phyloP scores from a whole-genome alignment of 495 filamentous ascomycete genomes.

The Trichocladium uniseriatum region DNA sequence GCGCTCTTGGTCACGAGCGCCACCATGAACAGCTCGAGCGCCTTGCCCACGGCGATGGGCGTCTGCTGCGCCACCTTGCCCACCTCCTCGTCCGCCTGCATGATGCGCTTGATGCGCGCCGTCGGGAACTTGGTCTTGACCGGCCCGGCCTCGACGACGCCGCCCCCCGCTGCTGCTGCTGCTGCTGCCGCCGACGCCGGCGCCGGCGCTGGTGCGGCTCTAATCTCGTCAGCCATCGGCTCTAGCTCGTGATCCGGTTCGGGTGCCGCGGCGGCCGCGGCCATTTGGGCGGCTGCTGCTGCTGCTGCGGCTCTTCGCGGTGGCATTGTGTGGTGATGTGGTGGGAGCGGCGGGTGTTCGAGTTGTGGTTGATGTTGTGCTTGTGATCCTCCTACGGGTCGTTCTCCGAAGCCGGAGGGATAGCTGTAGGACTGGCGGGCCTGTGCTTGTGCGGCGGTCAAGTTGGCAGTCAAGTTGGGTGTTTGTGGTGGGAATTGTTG shows the following conservation, averaged over 20 bases:
- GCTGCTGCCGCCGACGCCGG: constrained; percentile 7
- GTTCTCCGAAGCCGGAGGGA: too few relatives aligned
- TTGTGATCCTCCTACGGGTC: too few relatives aligned
- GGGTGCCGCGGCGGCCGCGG: neutral
- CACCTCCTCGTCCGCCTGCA: constrained; percentile 99
- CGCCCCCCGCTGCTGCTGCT: constrained; percentile 2
- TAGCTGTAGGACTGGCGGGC: neutral
- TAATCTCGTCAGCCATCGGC: neutral
- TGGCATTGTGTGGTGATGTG: constrained; percentile 4
- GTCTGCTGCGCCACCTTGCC: constrained; percentile 98
- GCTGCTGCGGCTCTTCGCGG: constrained; percentile 11
- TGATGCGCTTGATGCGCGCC: constrained; percentile 96
- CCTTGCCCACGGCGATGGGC: constrained; percentile 89
- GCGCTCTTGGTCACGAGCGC: constrained; percentile 79
- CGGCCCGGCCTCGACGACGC: constrained; percentile 50
- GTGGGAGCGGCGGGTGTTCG: neutral
- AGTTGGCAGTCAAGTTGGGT: neutral
- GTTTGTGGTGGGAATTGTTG: neutral
- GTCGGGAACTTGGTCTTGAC: constrained; percentile 96
- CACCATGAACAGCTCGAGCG: constrained; percentile 96
- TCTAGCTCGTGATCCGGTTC: too few relatives aligned
- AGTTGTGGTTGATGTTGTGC: neutral
- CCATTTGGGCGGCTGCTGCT: constrained; percentile 7
- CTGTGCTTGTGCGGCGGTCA: neutral
- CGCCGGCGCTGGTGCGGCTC: neutral